Evolutionary conservation across 371 early-diverging fungal genomes (phyloP), one percentile per base, ranked within the genome.

Genomic region (Mortierella sp.): DNA sequence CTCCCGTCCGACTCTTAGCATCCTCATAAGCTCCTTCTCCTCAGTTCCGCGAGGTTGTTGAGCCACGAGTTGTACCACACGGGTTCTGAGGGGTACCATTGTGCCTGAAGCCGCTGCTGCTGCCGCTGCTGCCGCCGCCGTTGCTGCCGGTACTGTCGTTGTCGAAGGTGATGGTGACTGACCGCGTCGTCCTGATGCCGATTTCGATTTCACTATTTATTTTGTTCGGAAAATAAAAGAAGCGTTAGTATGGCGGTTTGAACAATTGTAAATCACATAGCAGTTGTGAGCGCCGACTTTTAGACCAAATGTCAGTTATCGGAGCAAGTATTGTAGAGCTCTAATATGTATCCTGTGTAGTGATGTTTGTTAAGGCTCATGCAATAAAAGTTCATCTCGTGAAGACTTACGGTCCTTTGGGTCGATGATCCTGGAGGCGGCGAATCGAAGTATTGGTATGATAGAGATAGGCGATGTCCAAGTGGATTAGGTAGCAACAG

Each of bases 1-100:
- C n/a, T 77, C 77, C 39, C 61, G 71, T 3, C 74, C 52, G n/a
- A 66, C 80, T 65, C 82, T 76, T 40, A 86, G 76, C 69, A 77
- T 75, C 37, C 53, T 71, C 14, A 74, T 76, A 13, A 86, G 67
- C n/a, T 85, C 85, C 66, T 63, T 71, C 43, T 74, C 79, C 39
- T 70, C 70, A 34, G 76, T 68, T 10, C 85, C 80, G 8, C 69
- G 75, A 10, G 85, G 76, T 9, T 85, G 76, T 9, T 75, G 53
- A 7, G 88, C 88, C 31, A 88, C 64, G 8, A 88, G 76, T 22
- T 88, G 88, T 29, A 88, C 78, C 26, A 87, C 74, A 19, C 88
- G 86, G 37, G 85, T 85, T 29, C 85, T 83, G 16, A 88, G 77
- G 5, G 82, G 82, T 11, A 82, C 82, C 0, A 55, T 66, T 6